These are phyloP conservation scores for Penicillium tannophilum DNA, from an alignment of 495 filamentous ascomycete species.

Conservation along the genomic window DNA sequence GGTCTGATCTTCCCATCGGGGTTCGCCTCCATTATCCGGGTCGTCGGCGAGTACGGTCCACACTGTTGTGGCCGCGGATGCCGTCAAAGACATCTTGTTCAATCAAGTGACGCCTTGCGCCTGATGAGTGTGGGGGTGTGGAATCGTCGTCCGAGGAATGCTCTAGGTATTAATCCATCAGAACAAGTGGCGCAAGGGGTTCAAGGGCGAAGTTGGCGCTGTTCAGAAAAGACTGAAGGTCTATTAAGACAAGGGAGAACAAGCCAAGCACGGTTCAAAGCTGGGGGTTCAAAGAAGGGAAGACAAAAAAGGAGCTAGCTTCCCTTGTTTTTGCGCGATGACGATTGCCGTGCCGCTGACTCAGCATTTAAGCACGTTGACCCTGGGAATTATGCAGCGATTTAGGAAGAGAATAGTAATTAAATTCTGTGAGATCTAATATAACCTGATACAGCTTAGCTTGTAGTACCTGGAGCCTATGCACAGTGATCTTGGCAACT, in stretches of 20 bases:
- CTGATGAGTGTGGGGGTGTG: constrained; percentile 15
- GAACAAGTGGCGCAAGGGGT: constrained; percentile 15
- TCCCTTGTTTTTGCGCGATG: constrained; percentile 11
- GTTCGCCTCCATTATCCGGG: constrained; percentile 21
- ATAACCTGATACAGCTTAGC: neutral
- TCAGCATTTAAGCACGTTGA: constrained; percentile 3
- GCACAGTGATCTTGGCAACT: neutral
- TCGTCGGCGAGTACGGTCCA: constrained; percentile 26
- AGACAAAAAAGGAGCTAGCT: constrained; percentile 9
- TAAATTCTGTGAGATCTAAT: neutral
- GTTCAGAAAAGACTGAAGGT: neutral
- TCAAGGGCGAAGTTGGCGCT: constrained; percentile 2
- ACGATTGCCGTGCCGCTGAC: constrained; percentile 8
- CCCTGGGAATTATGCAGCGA: neutral
- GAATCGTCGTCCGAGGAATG: constrained; percentile 10
- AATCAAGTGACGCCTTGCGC: constrained; percentile 21
- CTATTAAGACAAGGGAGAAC: neutral
- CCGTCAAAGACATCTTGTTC: constrained; percentile 37
- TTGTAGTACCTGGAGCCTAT: neutral
- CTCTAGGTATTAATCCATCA: constrained; percentile 20
- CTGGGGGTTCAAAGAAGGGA: neutral
- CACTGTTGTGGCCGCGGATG: constrained; percentile 31
- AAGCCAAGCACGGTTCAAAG: constrained; percentile 1
- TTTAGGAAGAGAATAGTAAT: neutral
- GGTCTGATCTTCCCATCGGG: constrained; percentile 39